phyloP scores from a whole-genome alignment of 345 rosid genomes.

The Leavenworthia alabamica region DNA sequence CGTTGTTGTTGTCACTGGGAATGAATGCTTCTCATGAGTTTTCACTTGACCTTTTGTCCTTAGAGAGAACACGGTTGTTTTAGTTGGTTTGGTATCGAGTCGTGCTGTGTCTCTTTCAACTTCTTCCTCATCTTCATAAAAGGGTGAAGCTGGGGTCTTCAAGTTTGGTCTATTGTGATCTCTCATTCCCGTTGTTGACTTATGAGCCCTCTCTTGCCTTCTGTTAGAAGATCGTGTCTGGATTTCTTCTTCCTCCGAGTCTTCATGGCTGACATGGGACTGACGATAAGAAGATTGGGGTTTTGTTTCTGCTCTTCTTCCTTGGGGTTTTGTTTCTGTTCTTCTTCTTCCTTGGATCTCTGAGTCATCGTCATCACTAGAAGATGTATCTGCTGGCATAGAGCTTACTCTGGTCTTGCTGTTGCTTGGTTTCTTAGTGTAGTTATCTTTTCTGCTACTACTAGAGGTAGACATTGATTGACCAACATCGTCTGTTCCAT shows the following conservation, averaged over 20 bases:
- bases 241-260: conserved; percentile 17
- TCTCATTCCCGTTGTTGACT: conserved; percentile 11
- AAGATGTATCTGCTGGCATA: conserved; percentile 19
- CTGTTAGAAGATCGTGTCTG: not conserved
- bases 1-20: not conserved
- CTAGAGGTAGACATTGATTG: conserved; percentile 23
- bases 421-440: conserved; percentile 30
- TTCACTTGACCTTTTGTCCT: conserved; percentile 25
- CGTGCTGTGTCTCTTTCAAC: conserved; percentile 12
- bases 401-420: conserved; percentile 28
- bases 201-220: conserved; percentile 19
- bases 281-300: conserved; percentile 1
- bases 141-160: conserved; percentile 25
- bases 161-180: conserved; percentile 3
- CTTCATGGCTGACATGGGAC: conserved; percentile 5
- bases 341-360: conserved; percentile 31
- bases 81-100: conserved; percentile 13
- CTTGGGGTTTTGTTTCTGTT: conserved; percentile 20
- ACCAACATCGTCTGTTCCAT: conserved; percentile 9
- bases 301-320: conserved; percentile 17
- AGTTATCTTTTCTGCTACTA: conserved; percentile 31
- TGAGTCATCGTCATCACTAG: conserved; percentile 35
- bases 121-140: conserved; percentile 38
- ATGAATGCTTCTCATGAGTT: conserved; percentile 18
- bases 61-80: conserved; percentile 14